These are phyloP conservation scores for Aristolochia fimbriata DNA, from an alignment of 164 flowering plant genomes.

Conservation along the genomic window DNA sequence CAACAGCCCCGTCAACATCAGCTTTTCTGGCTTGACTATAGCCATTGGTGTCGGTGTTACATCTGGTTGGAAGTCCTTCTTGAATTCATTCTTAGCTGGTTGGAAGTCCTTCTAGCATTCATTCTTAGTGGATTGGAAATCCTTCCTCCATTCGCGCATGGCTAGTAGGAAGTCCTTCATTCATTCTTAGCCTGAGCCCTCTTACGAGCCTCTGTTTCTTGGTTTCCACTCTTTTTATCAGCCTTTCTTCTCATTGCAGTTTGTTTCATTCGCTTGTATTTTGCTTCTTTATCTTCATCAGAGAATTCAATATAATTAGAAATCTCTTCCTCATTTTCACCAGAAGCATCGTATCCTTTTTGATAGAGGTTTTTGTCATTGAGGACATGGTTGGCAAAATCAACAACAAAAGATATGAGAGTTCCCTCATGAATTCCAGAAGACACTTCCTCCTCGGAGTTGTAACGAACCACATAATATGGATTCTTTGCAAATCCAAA, in stretches of 20 bases:
- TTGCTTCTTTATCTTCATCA: slow-evolving; percentile 96
- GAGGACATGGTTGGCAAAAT: no score
- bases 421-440: no score
- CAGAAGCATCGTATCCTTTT: no score
- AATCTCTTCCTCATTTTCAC: slow-evolving; percentile 81
- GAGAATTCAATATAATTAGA: slow-evolving; percentile 75
- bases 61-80: slow-evolving; percentile 16
- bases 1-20: background rate
- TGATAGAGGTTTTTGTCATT: no score
- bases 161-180: no score
- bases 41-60: background rate
- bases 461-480: no score
- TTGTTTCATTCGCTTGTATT: slow-evolving; percentile 48
- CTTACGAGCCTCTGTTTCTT: no score
- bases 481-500: no score
- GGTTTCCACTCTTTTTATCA: slow-evolving; percentile 29
- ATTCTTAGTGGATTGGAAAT: no score
- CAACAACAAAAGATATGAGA: no score
- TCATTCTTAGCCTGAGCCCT: slow-evolving; percentile 26
- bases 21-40: slow-evolving; percentile 3
- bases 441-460: no score
- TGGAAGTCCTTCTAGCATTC: slow-evolving; percentile 16
- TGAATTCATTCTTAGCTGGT: slow-evolving; percentile 15
- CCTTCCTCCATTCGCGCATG: no score
- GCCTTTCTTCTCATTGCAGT: slow-evolving; percentile 46